A percentile compares a stretch with the other conserved stretches of the same genome.
Conservation (phyloP, 2,329 filamentous ascomycete genomes). For the Didymella segeticola region DNA sequence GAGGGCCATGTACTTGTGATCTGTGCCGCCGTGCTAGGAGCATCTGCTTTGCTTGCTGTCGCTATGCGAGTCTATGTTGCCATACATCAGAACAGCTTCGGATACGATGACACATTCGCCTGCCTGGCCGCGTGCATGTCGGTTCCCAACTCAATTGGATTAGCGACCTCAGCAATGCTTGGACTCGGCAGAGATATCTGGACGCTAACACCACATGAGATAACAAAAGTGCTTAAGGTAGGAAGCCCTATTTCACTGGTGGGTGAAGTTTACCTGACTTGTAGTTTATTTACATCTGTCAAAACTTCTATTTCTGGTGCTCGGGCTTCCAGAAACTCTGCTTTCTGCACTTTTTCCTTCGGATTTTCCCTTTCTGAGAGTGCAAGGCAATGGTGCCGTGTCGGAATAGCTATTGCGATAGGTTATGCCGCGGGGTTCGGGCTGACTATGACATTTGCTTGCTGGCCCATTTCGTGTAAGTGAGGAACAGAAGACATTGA, state of each 20-base stretch:
- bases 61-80: background rate
- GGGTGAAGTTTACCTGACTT: background rate
- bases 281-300: conserved; percentile 24
- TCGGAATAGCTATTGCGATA: conserved; percentile 12
- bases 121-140: conserved; percentile 39
- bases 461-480: background rate
- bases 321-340: conserved; percentile 29
- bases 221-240: conserved; percentile 50
- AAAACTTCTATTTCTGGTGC: conserved; percentile 38
- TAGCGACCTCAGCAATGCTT: background rate
- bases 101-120: conserved; percentile 4
- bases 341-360: conserved; percentile 34
- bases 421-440: background rate
- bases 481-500: too few species aligned
- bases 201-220: conserved; percentile 50
- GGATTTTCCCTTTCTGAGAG: conserved; percentile 35
- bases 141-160: background rate
- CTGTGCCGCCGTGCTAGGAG: background rate
- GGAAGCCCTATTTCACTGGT: background rate
- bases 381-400: conserved; percentile 22
- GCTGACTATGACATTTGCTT: background rate
- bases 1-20: background rate
- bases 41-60: background rate
- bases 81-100: background rate
- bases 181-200: conserved; percentile 36